A percentile compares a stretch with the other conserved stretches of the same genome.
Evolutionary conservation across 2,329 filamentous ascomycete species (phyloP).

Genomic region (Talaromyces sp.): DNA sequence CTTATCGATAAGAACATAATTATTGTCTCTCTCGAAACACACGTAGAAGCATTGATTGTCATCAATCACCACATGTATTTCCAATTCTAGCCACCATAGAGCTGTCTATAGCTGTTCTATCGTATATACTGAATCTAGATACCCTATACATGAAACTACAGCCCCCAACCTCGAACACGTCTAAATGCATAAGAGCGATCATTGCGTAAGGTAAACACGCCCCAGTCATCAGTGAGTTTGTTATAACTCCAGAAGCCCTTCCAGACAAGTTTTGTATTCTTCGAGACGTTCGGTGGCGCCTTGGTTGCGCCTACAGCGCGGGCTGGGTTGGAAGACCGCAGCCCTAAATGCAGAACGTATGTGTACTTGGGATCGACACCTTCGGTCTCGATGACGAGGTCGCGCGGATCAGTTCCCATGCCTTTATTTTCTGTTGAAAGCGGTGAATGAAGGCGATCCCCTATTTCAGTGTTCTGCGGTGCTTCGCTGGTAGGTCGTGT

Average conservation of each 20-base stretch:
- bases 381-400: slow-evolving; percentile 80
- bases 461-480: slow-evolving; percentile 21
- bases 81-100: neutral
- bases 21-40: neutral
- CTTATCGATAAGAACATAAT: slow-evolving; percentile 16
- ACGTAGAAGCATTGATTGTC: neutral
- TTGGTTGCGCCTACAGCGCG: slow-evolving; percentile 41
- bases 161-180: slow-evolving; percentile 58
- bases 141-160: slow-evolving; percentile 25
- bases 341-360: slow-evolving; percentile 73
- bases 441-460: slow-evolving; percentile 45
- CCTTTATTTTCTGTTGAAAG: slow-evolving; percentile 22
- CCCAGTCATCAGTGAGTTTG: slow-evolving; percentile 83
- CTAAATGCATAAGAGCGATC: slow-evolving; percentile 57
- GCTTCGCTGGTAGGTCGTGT: slow-evolving; percentile 47
- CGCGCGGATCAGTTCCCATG: slow-evolving; percentile 43
- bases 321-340: slow-evolving; percentile 59
- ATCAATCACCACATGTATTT: neutral
- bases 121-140: neutral
- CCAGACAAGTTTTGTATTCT: slow-evolving; percentile 87
- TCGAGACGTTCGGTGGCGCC: slow-evolving; percentile 44
- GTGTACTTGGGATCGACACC: slow-evolving; percentile 74
- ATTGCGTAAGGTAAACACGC: slow-evolving; percentile 66
- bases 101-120: neutral
- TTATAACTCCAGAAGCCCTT: slow-evolving; percentile 91